Evolutionary conservation across 2,329 filamentous ascomycete species (phyloP), one percentile per base, ranked within the genome.

Genomic region (Monosporascus sp.): DNA sequence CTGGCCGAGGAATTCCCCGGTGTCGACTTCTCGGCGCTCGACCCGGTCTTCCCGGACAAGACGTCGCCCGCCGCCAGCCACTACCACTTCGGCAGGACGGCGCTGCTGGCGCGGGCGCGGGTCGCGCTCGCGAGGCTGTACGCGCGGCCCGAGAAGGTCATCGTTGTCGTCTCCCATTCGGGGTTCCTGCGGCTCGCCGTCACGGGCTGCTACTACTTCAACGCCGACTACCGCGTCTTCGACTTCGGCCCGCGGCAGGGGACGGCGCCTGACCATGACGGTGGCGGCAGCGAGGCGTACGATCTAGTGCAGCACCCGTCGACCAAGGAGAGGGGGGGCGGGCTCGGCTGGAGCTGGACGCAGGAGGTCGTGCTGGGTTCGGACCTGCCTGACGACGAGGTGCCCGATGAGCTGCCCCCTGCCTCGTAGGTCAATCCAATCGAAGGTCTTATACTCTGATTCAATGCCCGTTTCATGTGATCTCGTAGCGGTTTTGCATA

Each of bases 121-220:
- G 65, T 68, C 0, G 75, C 74, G 43, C 72, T 87, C 2, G 68
- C 70, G 35, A 71, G 73, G 26, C 71, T 88, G 24, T 73, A 78
- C 55, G 58, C 61, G 14, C 74, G 84, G 0, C 76, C 78, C 0
- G 84, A 88, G 68, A 81, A 81, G 59, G 73, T 84, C 50, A 76
- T 88, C 51, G 74, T 85, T 9, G 84, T 88, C 0, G 83, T 88
- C 4, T 81, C 80, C 2, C 85, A 88, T 68, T 82, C 84, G 2
- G 82, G 78, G 0, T 88, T 87, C 64, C 60, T 88, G 56, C 71
- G 84, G n/a, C 65, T 74, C 3, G 81, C 76, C 8, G 76, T 87
- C 7, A 77, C 74, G 8, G 78, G 82, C 2, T 72, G 72, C 58
- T 79, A 72, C 71, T 84, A 74, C 61, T 79, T 78, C 64, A 87